A percentile compares a stretch with the other conserved stretches of the same genome.
Conservation (phyloP, 805 yeast species). For the Yamadazyma paraphyllophila region DNA sequence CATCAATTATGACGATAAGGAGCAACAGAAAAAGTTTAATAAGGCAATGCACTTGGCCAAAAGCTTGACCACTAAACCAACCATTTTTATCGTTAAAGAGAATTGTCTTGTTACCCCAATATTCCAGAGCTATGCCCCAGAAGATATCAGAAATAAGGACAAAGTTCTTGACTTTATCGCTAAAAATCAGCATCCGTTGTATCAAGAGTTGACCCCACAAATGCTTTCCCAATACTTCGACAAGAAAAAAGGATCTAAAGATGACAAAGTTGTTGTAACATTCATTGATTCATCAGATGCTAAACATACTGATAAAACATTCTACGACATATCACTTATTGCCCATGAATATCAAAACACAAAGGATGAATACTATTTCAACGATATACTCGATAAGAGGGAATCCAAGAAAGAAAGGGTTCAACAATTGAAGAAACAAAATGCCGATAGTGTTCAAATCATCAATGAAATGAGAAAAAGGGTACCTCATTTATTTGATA, state of each 20-base stretch:
- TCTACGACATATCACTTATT: constrained; percentile 40
- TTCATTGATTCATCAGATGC: constrained; percentile 44
- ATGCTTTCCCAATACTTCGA: constrained; percentile 36
- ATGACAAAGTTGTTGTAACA: constrained; percentile 48
- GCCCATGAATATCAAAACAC: constrained; percentile 49
- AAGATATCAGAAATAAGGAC: constrained; percentile 54
- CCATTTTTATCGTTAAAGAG: constrained; percentile 59
- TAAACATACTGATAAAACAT: constrained; percentile 28
- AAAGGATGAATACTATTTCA: constrained; percentile 41
- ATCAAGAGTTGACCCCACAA: constrained; percentile 49
- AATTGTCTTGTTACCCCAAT: constrained; percentile 50
- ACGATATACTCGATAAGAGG: constrained; percentile 25
- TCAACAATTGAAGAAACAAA: constrained; percentile 34
- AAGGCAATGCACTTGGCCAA: constrained; percentile 49
- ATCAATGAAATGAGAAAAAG: constrained; percentile 48
- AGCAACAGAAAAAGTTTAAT: constrained; percentile 35
- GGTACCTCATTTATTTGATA: constrained; percentile 47
- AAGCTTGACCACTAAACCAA: constrained; percentile 59
- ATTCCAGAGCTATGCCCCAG: constrained; percentile 61
- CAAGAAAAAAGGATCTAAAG: constrained; percentile 19
- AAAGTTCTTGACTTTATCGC: constrained; percentile 50
- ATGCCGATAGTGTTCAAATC: constrained; percentile 43
- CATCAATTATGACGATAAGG: constrained; percentile 42
- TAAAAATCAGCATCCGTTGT: constrained; percentile 48
- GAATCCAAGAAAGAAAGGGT: constrained; percentile 44